A percentile compares a stretch with the other conserved stretches of the same genome.
Evolutionary conservation across 495 filamentous ascomycete species (phyloP).

Genomic region (Tuber calosporum): DNA sequence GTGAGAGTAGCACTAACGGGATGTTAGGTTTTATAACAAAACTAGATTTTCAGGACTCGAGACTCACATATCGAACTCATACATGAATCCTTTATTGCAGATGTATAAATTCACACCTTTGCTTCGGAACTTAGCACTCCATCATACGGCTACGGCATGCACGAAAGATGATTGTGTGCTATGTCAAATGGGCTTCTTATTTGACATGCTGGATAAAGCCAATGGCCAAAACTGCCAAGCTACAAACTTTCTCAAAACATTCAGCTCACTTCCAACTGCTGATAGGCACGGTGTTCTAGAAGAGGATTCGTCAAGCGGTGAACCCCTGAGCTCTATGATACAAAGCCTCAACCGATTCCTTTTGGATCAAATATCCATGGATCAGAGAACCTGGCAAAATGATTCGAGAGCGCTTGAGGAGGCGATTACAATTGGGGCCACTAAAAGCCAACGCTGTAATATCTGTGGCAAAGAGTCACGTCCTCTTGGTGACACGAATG

Average conservation of each 20-base stretch:
- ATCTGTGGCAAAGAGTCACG: conserved; percentile 65
- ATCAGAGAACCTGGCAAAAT: conserved; percentile 59
- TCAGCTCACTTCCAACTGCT: conserved; percentile 69
- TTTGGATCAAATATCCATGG: conserved; percentile 61
- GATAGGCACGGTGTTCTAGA: conserved; percentile 68
- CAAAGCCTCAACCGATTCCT: conserved; percentile 73
- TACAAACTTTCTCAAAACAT: conserved; percentile 88
- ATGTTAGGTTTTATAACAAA: conserved; percentile 76
- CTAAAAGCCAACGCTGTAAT: conserved; percentile 54
- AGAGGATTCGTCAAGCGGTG: conserved; percentile 60
- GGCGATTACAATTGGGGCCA: conserved; percentile 34
- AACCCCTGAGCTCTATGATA: conserved; percentile 63
- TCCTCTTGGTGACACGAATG: conserved; percentile 47
- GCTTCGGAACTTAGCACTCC: conserved; percentile 80
- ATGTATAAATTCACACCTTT: conserved; percentile 83
- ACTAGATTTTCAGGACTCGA: conserved; percentile 84
- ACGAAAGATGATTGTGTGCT: conserved; percentile 73
- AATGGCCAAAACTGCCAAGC: conserved; percentile 89
- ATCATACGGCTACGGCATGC: conserved; percentile 79
- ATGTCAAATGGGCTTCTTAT: conserved; percentile 90
- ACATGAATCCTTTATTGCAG: conserved; percentile 88
- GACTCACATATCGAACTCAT: conserved; percentile 93
- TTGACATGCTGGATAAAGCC: conserved; percentile 97
- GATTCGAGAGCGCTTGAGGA: conserved; percentile 53
- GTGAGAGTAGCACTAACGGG: conserved; percentile 3